Base-by-base conservation (phyloP, 208 protist genomes). In the Vickermania spadyakhi region DNA sequence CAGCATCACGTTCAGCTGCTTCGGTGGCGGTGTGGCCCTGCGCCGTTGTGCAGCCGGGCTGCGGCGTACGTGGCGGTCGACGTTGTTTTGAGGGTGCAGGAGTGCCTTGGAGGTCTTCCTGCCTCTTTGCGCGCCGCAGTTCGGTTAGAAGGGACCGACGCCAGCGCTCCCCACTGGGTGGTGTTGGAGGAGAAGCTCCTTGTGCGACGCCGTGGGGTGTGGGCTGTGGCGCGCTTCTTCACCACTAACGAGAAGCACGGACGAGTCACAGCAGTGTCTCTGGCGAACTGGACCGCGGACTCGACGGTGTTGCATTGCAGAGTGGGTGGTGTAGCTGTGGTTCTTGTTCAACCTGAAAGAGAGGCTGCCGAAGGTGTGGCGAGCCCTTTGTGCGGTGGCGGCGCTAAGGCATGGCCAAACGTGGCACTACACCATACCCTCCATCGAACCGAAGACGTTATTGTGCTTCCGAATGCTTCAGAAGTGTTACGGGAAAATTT, bases 1-100 rank as follows among this genome's bases (percentile, higher is more conserved):
- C 55, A 41, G 52, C 11, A 56, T 7, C 36, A 45, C 11, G 36
- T 45, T n/a, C 36, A 45, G 36, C 21, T 55, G 51, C 51, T 55
- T 5, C n/a, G 21, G 11, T 55, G 25, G 51, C 7, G 5, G 7
- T 5, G 7, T 5, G 11, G 11, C n/a, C 51, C 5, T 55, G 21
- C 25, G 5, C 5, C 25, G 5, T 23, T 55, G 51, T 5, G 7
- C 13, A 55, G 14, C 26, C 11, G 22, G 26, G 29, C 55, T 4
- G 55, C 22, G 14, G 7, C 28, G 25, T 7, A 59, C 26, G 14
- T 59, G n/a, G 55, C 26, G 14, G 55, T 59, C 26, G 55, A 59
- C 29, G 55, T 59, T 13, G 55, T 28, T 13, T 41, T 25, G 25
- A 41, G 55, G 7, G 55, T 41, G 7, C 52, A 7, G 52, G 52